Conservation (phyloP, 2,329 filamentous ascomycete genomes). For the Pochonia chlamydosporia region DNA sequence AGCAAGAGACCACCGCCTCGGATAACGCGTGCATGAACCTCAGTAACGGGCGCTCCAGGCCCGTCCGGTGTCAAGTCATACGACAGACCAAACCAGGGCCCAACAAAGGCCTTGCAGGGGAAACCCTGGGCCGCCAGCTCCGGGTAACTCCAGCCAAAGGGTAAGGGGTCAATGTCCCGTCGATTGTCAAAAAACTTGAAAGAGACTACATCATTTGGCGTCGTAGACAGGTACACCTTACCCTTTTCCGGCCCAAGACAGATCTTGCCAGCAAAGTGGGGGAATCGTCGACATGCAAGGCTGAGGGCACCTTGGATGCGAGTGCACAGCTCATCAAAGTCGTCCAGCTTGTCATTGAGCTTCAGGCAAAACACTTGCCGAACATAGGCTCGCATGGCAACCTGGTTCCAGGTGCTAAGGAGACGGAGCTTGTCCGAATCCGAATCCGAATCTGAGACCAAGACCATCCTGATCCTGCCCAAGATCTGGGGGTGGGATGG, state of each 20-base stretch:
- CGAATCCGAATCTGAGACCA: too few species aligned
- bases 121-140: conserved; percentile 21
- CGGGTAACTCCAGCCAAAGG: conserved; percentile 19
- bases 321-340: conserved; percentile 4
- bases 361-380: conserved; percentile 14
- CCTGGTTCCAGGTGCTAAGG: conserved; percentile 12
- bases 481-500: too few species aligned
- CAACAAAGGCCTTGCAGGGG: conserved; percentile 23
- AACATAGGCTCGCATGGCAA: conserved; percentile 12
- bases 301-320: conserved; percentile 5
- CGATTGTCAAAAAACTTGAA: conserved; percentile 13
- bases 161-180: background rate
- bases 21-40: conserved; percentile 32
- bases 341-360: conserved; percentile 1
- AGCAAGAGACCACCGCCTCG: conserved; percentile 31
- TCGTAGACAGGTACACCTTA: conserved; percentile 14
- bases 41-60: conserved; percentile 27
- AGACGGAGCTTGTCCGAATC: background rate
- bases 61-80: conserved; percentile 9
- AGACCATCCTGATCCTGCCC: background rate
- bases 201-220: conserved; percentile 13
- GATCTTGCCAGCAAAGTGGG: conserved; percentile 22
- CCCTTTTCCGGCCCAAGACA: conserved; percentile 13
- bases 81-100: conserved; percentile 15
- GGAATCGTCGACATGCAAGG: conserved; percentile 15